A percentile compares a stretch with the other conserved stretches of the same genome.
Conservation (phyloP, 2,329 filamentous ascomycete species). For the Penicillium sp. region DNA sequence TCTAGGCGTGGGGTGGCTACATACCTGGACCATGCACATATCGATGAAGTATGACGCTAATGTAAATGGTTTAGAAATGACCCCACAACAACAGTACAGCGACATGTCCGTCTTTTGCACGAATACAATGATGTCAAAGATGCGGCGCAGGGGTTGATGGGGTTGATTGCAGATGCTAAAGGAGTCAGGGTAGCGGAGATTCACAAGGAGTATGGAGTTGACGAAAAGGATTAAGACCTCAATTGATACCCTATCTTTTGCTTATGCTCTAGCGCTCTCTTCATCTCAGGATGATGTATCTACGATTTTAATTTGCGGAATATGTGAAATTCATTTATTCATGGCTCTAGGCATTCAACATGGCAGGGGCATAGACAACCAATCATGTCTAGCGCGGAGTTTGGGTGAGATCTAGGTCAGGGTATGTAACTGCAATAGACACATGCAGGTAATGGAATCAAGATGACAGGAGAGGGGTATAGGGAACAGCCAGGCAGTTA, state of each 20-base stretch:
- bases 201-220: constrained; percentile 41
- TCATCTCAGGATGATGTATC: too few relatives aligned
- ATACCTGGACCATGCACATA: neutral
- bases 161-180: constrained; percentile 65
- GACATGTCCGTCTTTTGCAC: constrained; percentile 65
- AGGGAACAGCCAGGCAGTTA: neutral
- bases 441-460: neutral
- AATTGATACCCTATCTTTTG: neutral
- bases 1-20: neutral
- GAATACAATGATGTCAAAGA: constrained; percentile 73
- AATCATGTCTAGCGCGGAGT: neutral
- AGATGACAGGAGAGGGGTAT: neutral
- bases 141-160: constrained; percentile 64
- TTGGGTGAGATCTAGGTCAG: neutral
- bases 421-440: neutral
- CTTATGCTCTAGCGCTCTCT: too few relatives aligned
- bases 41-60: neutral
- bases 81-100: constrained; percentile 56
- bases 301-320: neutral
- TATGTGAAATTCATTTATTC: neutral
- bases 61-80: constrained; percentile 29
- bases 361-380: neutral
- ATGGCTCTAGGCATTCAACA: neutral
- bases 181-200: constrained; percentile 54
- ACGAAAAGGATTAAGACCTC: constrained; percentile 11